Conservation (phyloP, 2,329 filamentous ascomycete species). For the Magnaporthales sp. region DNA sequence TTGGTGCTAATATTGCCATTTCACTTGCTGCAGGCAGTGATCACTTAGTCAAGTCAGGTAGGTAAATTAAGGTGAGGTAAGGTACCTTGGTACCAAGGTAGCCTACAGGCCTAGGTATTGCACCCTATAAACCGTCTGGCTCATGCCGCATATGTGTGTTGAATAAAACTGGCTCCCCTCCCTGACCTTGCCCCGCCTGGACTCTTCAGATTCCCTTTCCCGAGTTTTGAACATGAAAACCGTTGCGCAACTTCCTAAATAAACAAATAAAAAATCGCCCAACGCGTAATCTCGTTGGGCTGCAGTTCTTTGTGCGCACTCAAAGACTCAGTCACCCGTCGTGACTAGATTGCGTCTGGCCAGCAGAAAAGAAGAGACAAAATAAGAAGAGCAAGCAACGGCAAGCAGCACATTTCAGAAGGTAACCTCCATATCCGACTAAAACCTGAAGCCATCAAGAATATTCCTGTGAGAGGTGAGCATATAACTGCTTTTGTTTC, state of each 20-base stretch:
- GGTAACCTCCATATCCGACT: neutral
- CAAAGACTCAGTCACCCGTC: neutral
- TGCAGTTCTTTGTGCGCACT: neutral
- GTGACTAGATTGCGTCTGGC: neutral
- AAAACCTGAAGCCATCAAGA: neutral
- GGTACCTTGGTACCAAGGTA: too few relatives aligned
- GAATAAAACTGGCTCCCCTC: slow-evolving; percentile 5
- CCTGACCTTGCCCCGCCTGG: slow-evolving; percentile 5
- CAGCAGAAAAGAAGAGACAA: neutral
- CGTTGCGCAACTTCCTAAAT: neutral
- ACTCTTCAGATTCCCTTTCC: slow-evolving; percentile 2
- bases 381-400: neutral
- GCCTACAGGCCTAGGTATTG: neutral
- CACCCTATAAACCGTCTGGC: neutral
- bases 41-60: neutral
- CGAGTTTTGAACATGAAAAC: neutral
- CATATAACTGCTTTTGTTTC: neutral
- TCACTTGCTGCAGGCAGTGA: neutral
- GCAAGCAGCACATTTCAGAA: neutral
- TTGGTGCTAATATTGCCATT: neutral
- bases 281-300: neutral
- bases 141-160: neutral
- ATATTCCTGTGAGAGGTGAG: neutral
- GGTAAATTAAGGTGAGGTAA: neutral
- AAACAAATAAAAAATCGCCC: neutral